phyloP scores from a whole-genome alignment of 306 rosid species.

The Cucumis melo region DNA sequence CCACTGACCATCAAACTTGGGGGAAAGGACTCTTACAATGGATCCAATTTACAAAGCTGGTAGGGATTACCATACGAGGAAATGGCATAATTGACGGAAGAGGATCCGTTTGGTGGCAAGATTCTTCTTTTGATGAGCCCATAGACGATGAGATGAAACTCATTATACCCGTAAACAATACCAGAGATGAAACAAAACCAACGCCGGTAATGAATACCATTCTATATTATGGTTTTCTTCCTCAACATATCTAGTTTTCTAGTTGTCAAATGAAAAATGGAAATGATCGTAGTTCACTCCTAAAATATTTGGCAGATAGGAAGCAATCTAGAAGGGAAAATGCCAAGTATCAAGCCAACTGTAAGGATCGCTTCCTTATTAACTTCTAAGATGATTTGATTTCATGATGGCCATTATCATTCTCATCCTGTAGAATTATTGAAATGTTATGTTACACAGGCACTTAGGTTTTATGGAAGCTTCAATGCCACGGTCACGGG shows the following conservation, averaged over 20 bases:
- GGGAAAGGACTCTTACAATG: conserved; percentile 66
- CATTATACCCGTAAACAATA: conserved; percentile 50
- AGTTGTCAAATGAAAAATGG: neutral
- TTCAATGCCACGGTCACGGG: conserved; percentile 76
- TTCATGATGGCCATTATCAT: neutral
- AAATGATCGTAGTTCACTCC: neutral
- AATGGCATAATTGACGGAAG: conserved; percentile 85
- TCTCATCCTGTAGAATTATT: neutral
- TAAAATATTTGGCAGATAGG: conserved; percentile 27
- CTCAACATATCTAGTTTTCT: neutral
- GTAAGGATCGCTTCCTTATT: conserved; percentile 30
- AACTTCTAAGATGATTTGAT: neutral
- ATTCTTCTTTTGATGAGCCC: conserved; percentile 46
- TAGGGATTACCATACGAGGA: conserved; percentile 73
- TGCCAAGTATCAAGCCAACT: conserved; percentile 85
- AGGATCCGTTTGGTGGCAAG: conserved; percentile 96
- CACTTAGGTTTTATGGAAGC: conserved; percentile 83
- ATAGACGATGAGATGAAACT: conserved; percentile 63
- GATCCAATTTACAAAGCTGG: conserved; percentile 67
- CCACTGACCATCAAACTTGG: conserved; percentile 56
- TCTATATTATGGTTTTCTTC: neutral
- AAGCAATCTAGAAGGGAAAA: conserved; percentile 46
- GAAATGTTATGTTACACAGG: conserved; percentile 37
- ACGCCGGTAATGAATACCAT: conserved; percentile 35
- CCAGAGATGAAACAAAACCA: conserved; percentile 29